Conservation (phyloP, 495 filamentous ascomycete species). For the Astrothelium subdiscretum region DNA sequence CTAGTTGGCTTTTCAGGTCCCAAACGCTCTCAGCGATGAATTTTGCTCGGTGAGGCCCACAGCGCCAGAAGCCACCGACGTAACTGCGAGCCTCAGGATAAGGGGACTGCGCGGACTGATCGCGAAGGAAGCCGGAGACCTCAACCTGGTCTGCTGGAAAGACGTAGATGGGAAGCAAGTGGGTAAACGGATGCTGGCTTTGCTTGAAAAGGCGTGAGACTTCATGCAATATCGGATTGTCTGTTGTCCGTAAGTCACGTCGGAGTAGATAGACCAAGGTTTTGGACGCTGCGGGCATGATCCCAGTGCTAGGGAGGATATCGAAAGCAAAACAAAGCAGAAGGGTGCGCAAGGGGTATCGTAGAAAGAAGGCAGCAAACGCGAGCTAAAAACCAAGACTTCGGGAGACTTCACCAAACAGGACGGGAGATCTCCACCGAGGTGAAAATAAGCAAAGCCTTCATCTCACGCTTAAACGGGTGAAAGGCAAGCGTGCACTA, state of each 20-base stretch:
- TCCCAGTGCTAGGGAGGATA: neutral
- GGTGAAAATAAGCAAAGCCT: neutral
- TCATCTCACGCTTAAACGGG: neutral
- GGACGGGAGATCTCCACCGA: neutral
- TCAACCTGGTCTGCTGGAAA: conserved; percentile 56
- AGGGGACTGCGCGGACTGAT: conserved; percentile 31
- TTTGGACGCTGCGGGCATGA: neutral
- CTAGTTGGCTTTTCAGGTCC: conserved; percentile 49
- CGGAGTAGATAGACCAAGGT: conserved; percentile 52
- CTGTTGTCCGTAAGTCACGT: conserved; percentile 53
- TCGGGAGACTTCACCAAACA: neutral
- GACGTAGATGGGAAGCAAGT: conserved; percentile 55
- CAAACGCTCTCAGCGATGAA: conserved; percentile 58
- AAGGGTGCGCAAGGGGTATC: neutral
- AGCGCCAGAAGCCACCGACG: conserved; percentile 51
- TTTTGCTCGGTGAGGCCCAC: conserved; percentile 53
- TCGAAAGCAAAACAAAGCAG: neutral
- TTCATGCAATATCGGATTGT: conserved; percentile 54
- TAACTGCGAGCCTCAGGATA: conserved; percentile 47
- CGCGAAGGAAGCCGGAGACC: conserved; percentile 51
- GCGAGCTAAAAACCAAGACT: neutral
- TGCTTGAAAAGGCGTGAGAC: conserved; percentile 31
- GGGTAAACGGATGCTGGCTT: conserved; percentile 43
- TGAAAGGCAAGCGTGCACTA: neutral
- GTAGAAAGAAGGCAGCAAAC: neutral